These are phyloP conservation scores for Cladosporium sp. DNA, from an alignment of 2,329 filamentous ascomycete genomes.

Conservation along the genomic window DNA sequence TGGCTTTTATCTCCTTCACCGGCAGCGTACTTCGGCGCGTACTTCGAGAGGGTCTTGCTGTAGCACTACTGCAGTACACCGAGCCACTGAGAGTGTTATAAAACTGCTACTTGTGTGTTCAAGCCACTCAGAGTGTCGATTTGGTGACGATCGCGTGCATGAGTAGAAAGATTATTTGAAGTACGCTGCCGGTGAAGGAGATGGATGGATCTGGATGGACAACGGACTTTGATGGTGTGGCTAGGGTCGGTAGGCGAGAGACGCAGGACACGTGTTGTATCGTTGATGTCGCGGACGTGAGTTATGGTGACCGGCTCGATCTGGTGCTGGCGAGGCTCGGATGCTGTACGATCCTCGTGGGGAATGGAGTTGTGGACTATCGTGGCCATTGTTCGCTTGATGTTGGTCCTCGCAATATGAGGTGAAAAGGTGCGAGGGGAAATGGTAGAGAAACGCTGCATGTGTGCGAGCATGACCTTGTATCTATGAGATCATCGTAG, in stretches of 20 bases:
- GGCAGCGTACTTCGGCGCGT: no score
- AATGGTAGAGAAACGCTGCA: not conserved
- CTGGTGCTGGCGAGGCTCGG: slow-evolving; percentile 69
- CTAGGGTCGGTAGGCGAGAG: slow-evolving; percentile 58
- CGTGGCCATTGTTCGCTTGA: slow-evolving; percentile 35
- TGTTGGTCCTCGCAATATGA: not conserved
- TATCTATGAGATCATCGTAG: not conserved
- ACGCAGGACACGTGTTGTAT: slow-evolving; percentile 67
- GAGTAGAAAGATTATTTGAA: no score
- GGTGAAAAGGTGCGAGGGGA: not conserved
- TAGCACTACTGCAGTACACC: no score
- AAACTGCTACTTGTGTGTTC: no score
- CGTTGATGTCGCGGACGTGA: slow-evolving; percentile 65
- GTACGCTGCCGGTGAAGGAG: no score
- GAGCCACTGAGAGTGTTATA: no score
- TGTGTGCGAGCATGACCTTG: not conserved
- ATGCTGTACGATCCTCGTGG: slow-evolving; percentile 73
- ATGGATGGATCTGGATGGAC: slow-evolving; percentile 26
- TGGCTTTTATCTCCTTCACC: slow-evolving; percentile 36
- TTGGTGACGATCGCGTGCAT: no score
- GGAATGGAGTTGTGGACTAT: slow-evolving; percentile 34
- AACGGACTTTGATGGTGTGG: slow-evolving; percentile 36
- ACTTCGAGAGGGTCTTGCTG: no score
- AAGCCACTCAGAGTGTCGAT: no score
- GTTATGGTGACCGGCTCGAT: slow-evolving; percentile 65